phyloP scores from a whole-genome alignment of 2,329 filamentous ascomycete species.

The Phyllosticta citrichinensis region DNA sequence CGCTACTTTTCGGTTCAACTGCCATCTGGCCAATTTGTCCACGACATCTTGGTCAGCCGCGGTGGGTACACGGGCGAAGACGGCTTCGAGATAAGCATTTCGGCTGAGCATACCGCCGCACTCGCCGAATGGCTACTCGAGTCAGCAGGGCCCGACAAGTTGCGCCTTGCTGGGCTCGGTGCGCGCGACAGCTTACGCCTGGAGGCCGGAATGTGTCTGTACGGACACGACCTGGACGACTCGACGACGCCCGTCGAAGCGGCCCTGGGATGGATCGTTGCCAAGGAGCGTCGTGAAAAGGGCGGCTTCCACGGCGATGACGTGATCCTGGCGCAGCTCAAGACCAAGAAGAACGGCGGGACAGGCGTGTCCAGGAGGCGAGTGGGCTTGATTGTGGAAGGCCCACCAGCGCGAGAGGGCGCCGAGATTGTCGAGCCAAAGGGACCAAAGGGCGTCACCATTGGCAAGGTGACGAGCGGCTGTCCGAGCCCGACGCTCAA shows the following conservation, averaged over 20 bases:
- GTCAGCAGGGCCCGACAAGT: conserved; percentile 46
- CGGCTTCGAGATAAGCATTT: conserved; percentile 91
- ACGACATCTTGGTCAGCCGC: conserved; percentile 62
- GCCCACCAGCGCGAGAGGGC: conserved; percentile 82
- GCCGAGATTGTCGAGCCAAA: conserved; percentile 59
- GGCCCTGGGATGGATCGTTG: conserved; percentile 69
- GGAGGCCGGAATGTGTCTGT: conserved; percentile 98
- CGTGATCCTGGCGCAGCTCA: conserved; percentile 66
- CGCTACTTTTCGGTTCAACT: conserved; percentile 54
- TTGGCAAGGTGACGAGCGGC: conserved; percentile 80
- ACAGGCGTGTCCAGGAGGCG: conserved; percentile 60
- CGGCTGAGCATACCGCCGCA: conserved; percentile 51
- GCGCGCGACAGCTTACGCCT: conserved; percentile 86
- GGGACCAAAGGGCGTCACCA: conserved; percentile 44
- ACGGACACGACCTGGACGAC: conserved; percentile 94
- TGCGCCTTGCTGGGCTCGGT: conserved; percentile 75
- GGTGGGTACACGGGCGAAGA: conserved; percentile 97
- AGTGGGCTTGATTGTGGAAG: conserved; percentile 72
- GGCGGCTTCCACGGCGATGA: conserved; percentile 81
- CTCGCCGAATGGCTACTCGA: conserved; percentile 62
- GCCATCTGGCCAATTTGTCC: conserved; percentile 40
- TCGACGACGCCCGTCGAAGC: conserved; percentile 59
- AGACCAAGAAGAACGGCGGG: conserved; percentile 61
- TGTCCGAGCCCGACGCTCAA: conserved; percentile 78
- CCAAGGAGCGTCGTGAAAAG: conserved; percentile 59